Evolutionary conservation across 2,329 filamentous ascomycete species (phyloP).

Genomic region (Arthrobotrys entomopaga): DNA sequence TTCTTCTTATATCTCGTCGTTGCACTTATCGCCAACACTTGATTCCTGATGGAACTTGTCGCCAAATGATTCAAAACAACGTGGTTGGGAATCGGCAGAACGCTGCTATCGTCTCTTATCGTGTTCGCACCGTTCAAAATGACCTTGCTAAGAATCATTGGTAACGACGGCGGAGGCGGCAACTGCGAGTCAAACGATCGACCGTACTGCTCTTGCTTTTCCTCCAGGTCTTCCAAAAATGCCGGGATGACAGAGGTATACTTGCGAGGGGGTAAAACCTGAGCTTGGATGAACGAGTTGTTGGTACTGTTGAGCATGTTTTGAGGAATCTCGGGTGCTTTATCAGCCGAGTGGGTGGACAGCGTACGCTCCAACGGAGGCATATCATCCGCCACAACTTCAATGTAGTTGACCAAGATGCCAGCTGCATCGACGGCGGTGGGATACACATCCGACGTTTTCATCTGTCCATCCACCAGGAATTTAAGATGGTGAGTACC

Average conservation of each 20-base stretch:
- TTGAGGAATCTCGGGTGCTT: conserved; percentile 57
- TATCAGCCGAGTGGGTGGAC: conserved; percentile 58
- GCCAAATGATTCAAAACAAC: conserved; percentile 96
- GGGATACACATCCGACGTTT: conserved; percentile 83
- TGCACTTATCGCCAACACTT: conserved; percentile 91
- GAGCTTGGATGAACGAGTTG: conserved; percentile 63
- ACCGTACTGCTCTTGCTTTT: conserved; percentile 79
- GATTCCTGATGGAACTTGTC: conserved; percentile 97
- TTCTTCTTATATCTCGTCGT: conserved; percentile 98
- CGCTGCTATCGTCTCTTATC: conserved; percentile 98
- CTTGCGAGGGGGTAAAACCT: conserved; percentile 65
- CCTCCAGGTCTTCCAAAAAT: conserved; percentile 87
- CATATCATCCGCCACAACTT: conserved; percentile 82
- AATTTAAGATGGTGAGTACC: conserved; percentile 98
- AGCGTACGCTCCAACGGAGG: conserved; percentile 61
- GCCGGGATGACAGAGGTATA: conserved; percentile 78
- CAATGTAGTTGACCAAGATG: conserved; percentile 97
- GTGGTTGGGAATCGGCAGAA: conserved; percentile 95
- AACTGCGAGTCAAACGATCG: conserved; percentile 44
- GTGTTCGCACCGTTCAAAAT: conserved; percentile 90
- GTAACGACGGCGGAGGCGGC: conserved; percentile 84
- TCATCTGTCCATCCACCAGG: conserved; percentile 92
- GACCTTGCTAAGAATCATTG: conserved; percentile 90
- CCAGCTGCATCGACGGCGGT: conserved; percentile 98
- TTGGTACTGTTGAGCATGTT: conserved; percentile 57